These are phyloP conservation scores for Chytriomyces sp. DNA, from an alignment of 192 early-diverging fungal genomes.

Conservation along the genomic window DNA sequence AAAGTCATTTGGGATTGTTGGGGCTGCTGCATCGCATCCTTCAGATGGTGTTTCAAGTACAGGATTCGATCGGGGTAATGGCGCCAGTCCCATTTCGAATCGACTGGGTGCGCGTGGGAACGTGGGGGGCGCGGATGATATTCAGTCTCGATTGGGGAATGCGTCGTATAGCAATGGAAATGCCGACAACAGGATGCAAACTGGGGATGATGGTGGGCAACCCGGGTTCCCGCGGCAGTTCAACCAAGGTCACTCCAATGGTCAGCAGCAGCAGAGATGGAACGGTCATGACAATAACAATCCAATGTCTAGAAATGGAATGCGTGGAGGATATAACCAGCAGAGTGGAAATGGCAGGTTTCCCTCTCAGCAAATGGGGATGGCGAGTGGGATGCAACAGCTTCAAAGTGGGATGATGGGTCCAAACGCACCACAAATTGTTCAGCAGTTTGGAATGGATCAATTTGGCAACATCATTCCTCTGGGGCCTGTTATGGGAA, in stretches of 20 bases:
- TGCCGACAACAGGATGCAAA: neutral
- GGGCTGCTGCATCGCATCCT: neutral
- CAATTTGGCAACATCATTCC: constrained; percentile 12
- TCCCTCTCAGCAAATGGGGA: neutral
- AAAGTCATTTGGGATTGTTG: neutral
- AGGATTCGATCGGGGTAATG: neutral
- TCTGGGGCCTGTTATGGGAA: neutral
- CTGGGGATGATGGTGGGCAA: neutral
- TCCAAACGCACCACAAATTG: neutral
- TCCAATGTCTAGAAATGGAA: neutral
- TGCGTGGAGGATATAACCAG: neutral
- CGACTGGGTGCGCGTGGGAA: neutral
- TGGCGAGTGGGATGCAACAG: constrained; percentile 2
- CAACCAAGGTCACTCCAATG: neutral
- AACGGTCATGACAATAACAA: neutral
- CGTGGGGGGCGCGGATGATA: neutral
- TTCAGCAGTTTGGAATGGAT: neutral
- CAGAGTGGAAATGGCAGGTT: neutral
- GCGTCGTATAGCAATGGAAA: neutral
- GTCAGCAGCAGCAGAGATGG: constrained; percentile 9
- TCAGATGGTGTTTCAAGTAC: neutral
- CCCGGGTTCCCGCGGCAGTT: neutral
- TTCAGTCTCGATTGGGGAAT: neutral
- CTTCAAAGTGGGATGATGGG: neutral
- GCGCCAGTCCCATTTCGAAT: neutral